Percentiles rank a stretch among this genome's conserved stretches.
Conservation (phyloP, 1,139 yeast genomes). For the Blastobotrys aristatus region DNA sequence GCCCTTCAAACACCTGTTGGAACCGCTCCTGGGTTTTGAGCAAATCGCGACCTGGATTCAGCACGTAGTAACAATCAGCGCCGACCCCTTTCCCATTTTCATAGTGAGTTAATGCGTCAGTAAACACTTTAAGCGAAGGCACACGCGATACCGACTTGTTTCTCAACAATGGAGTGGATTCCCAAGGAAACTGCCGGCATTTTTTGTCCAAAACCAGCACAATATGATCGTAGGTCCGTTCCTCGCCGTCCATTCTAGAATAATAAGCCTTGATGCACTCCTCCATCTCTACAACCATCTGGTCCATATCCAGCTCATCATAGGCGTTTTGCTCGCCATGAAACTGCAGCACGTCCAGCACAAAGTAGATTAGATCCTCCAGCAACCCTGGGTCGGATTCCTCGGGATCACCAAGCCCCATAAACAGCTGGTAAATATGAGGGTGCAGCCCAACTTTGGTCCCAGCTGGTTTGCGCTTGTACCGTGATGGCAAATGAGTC, state of each 20-base stretch:
- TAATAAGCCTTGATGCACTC: slow-evolving; percentile 39
- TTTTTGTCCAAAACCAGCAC: slow-evolving; percentile 63
- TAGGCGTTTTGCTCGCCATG: slow-evolving; percentile 63
- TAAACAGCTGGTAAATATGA: slow-evolving; percentile 47
- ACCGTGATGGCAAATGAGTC: slow-evolving; percentile 34
- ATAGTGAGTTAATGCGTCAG: slow-evolving; percentile 32
- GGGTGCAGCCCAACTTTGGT: slow-evolving; percentile 43
- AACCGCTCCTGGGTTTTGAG: slow-evolving; percentile 62
- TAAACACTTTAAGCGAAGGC: slow-evolving; percentile 57
- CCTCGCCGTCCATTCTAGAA: slow-evolving; percentile 15
- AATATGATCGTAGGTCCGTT: slow-evolving; percentile 43
- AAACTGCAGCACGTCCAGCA: slow-evolving; percentile 54
- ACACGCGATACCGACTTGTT: slow-evolving; percentile 62
- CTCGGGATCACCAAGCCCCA: slow-evolving; percentile 42
- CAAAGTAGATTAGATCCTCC: slow-evolving; percentile 61
- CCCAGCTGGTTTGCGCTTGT: slow-evolving; percentile 10
- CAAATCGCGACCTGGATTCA: slow-evolving; percentile 83
- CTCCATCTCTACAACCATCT: slow-evolving; percentile 44
- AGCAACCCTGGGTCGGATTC: slow-evolving; percentile 39
- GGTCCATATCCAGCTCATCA: slow-evolving; percentile 59
- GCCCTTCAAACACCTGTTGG: slow-evolving; percentile 39
- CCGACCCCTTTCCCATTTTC: slow-evolving; percentile 18
- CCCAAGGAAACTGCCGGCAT: slow-evolving; percentile 83
- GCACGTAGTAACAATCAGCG: slow-evolving; percentile 47
- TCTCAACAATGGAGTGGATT: slow-evolving; percentile 57